phyloP scores from a whole-genome alignment of 352 stramenopile genomes.

The Phytophthora multivora region DNA sequence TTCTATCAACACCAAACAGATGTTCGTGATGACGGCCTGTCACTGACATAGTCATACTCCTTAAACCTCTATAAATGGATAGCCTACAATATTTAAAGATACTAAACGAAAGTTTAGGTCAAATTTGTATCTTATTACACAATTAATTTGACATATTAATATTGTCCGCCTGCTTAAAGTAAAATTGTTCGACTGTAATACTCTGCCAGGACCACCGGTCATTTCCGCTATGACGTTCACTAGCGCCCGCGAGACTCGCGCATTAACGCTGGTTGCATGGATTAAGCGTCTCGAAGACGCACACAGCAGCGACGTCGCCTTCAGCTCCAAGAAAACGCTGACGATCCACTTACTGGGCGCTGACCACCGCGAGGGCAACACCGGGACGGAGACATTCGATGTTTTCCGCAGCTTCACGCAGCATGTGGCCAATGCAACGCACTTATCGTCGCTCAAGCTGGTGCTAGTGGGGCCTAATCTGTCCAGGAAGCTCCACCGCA shows the following conservation, averaged over 20 bases:
- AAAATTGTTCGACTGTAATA: neutral
- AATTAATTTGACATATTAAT: too few relatives aligned
- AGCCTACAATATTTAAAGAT: too few relatives aligned
- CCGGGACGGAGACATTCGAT: conserved; percentile 51
- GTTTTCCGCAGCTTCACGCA: conserved; percentile 63
- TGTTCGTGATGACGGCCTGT: neutral
- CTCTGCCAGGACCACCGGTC: conserved; percentile 8
- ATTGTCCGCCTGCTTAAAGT: too few relatives aligned
- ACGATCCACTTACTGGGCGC: conserved; percentile 75
- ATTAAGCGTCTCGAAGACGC: conserved; percentile 30
- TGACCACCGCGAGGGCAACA: conserved; percentile 80
- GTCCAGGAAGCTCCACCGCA: conserved; percentile 54
- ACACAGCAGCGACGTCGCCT: conserved; percentile 12
- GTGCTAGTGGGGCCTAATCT: conserved; percentile 83
- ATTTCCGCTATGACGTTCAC: conserved; percentile 4
- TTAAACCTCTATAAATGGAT: too few relatives aligned
- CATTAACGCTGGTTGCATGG: conserved; percentile 38
- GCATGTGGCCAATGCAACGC: conserved; percentile 39
- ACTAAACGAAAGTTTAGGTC: too few relatives aligned
- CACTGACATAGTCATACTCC: too few relatives aligned
- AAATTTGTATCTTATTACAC: too few relatives aligned
- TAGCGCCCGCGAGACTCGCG: conserved; percentile 32
- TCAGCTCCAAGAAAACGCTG: conserved; percentile 23
- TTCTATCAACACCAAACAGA: conserved; percentile 3
- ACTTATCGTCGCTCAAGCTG: conserved; percentile 47